Evolutionary conservation across 139 green algal species (phyloP), one percentile per base, ranked within the genome.

Genomic region (Tetradesmus lagerheimii): DNA sequence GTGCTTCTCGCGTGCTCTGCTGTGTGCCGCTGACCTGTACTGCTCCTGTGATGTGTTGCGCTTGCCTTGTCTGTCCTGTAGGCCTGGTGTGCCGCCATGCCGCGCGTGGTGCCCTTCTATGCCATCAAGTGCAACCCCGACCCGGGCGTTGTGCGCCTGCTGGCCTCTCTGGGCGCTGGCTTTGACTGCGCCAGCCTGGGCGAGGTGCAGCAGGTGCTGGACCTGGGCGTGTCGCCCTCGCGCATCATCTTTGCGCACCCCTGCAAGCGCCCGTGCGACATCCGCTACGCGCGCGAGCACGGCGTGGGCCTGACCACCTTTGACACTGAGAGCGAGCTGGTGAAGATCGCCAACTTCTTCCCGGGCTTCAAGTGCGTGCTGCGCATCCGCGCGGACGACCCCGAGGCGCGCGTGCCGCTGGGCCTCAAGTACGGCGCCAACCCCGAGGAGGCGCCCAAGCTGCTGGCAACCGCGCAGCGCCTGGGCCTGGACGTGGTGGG

Each of bases 41-140:
- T 41, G 31, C 71, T 37, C 71, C 71, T 38, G 11, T 38, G n/a
- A n/a, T n/a, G n/a, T n/a, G n/a, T 41, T 20, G 2, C 8, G 0
- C 12, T 38, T 25, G 14, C 20, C 64, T 20, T 8, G n/a, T 23
- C 71, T 35, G n/a, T 29, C 15, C 37, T 78, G 62, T 82, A 95
- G 83, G 95, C 95, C 37, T 99, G 97, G 97, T 83, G 86, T 9
- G 92, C 91, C 38, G 93, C 94, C 12, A 95, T 99, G 94, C 98
- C 98, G 8, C 94, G 97, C 83, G 97, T 99, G 25, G 90, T 93
- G 39, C 97, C 98, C 35, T 98, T 97, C 95, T 99, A 98, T 89
- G 97, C 97, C 8, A 97, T 99, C 79, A 99, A 99, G 95, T 99
- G 97, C 95, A 98, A 99, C 94, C 94, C 94, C 12, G 97, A 99